Percentiles rank a stretch among this genome's conserved stretches.
phyloP scores from a whole-genome alignment of 2,329 filamentous ascomycete species.

The Diplocarpon mali region DNA sequence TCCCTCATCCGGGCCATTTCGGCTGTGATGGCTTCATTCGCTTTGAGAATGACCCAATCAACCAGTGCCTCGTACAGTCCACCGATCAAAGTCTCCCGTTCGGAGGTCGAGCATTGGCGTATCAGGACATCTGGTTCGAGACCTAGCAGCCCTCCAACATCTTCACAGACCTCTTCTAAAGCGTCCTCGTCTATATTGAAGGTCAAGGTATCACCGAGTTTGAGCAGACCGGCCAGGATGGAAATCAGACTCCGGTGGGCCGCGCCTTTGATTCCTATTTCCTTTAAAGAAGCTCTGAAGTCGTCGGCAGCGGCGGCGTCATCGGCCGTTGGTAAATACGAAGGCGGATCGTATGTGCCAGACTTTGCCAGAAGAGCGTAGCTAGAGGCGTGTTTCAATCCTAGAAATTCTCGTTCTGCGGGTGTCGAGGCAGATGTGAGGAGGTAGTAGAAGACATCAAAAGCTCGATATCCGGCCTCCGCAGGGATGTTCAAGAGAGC shows the following conservation, averaged over 20 bases:
- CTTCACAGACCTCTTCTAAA: constrained; percentile 78
- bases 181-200: constrained; percentile 76
- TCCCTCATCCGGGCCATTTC: constrained; percentile 60
- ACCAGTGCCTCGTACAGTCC: constrained; percentile 90
- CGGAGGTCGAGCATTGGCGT: constrained; percentile 70
- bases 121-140: constrained; percentile 75
- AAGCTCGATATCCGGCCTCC: constrained; percentile 76
- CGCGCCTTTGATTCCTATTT: constrained; percentile 86
- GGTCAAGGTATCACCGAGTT: constrained; percentile 82
- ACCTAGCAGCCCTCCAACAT: constrained; percentile 76
- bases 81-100: constrained; percentile 70
- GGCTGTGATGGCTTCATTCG: constrained; percentile 70
- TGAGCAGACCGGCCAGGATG: constrained; percentile 73
- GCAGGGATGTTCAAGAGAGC: constrained; percentile 73
- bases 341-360: constrained; percentile 73
- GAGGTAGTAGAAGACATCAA: constrained; percentile 97
- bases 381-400: constrained; percentile 62
- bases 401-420: constrained; percentile 79
- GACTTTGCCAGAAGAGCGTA: constrained; percentile 76
- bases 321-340: constrained; percentile 84
- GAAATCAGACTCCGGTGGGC: constrained; percentile 75
- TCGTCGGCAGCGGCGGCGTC: constrained; percentile 90
- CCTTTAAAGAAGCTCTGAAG: constrained; percentile 74
- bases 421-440: constrained; percentile 83
- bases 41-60: constrained; percentile 85